Evolutionary conservation across 2,329 filamentous ascomycete species (phyloP), one percentile per base, ranked within the genome.

Genomic region (Alternaria alternata): DNA sequence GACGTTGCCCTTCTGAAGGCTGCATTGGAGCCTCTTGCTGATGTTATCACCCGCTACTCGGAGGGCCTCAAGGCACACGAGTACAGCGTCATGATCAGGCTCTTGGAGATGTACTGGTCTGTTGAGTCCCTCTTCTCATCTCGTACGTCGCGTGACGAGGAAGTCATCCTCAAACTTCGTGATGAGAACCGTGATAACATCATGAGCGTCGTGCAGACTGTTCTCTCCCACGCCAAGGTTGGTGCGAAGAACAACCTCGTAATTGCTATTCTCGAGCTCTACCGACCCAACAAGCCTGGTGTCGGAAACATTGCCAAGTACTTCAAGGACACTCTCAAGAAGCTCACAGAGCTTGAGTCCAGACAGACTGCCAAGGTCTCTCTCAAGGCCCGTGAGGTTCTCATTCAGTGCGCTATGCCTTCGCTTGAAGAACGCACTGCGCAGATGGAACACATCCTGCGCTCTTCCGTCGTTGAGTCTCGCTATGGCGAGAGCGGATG

Each of bases 391-490:
- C 91, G 95, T 76, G 95, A 99, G 83, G 90, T 98, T 52, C 89
- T 99, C 73, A 99, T 99, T 66, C 95, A 98, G 81, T 97, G 93
- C 77, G 94, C 95, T 54, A 87, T 99, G 78, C 95, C 95, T 18
- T 99, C 95, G 3, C 85, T 99, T 20, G 95, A 98, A 80, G 95
- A 99, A 85, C 90, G 95, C 70, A 91, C 92, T 26, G 87, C 91
- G 7, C 95, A 99, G 83, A 97, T 99, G 94, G 95, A 98, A 84
- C 94, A 98, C 80, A 99, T 99, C 67, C 86, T 99, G 56, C 92
- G 94, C 61, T 97, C 94, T 26, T 94, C 95, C 0, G 95, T 99
- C 22, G 88, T 97, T 7, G 93, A 99, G 80, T 97, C 94, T n/a
- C 90, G 92, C 69, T 99, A 99, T 75, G 95, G 95, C 61, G 95